These are phyloP conservation scores for Mycena rosella DNA, from an alignment of 768 basidiomycete genomes.

Conservation along the genomic window DNA sequence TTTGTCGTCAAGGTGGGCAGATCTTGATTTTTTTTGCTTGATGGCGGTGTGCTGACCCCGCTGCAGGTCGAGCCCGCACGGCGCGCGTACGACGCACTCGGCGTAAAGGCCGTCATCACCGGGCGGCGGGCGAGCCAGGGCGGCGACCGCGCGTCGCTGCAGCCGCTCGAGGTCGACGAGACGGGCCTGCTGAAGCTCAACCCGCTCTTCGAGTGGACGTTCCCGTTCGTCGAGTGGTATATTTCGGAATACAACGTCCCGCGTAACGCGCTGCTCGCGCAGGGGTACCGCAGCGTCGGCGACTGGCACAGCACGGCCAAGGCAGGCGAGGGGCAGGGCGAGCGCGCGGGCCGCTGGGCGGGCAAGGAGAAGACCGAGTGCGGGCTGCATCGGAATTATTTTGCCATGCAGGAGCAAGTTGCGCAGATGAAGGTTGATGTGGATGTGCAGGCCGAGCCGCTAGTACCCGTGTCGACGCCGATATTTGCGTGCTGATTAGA, in stretches of 20 bases:
- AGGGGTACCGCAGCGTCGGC: constrained; percentile 96
- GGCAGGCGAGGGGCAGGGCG: constrained; percentile 78
- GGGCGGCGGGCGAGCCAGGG: constrained; percentile 95
- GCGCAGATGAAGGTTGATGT: constrained; percentile 38
- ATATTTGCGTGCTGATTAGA: constrained; percentile 9
- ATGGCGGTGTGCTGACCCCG: neutral
- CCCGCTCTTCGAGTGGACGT: constrained; percentile 91
- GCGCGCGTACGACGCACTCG: constrained; percentile 84
- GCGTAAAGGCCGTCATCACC: constrained; percentile 92
- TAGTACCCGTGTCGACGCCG: neutral
- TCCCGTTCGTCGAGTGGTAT: constrained; percentile 87
- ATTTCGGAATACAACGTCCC: constrained; percentile 87
- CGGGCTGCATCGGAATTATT: constrained; percentile 94
- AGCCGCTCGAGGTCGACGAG: constrained; percentile 90
- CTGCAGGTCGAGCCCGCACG: constrained; percentile 88
- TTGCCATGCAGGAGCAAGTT: constrained; percentile 74
- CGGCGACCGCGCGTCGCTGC: constrained; percentile 83
- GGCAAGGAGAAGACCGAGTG: constrained; percentile 95
- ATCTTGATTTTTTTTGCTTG: neutral
- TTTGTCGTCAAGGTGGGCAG: constrained; percentile 86
- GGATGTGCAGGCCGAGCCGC: constrained; percentile 1
- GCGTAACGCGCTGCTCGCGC: constrained; percentile 85
- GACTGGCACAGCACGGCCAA: constrained; percentile 97
- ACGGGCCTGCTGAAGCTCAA: constrained; percentile 96
- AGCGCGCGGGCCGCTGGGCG: constrained; percentile 94